Evolutionary conservation across 2,329 filamentous ascomycete genomes (phyloP).

Genomic region (Sordariomycetes sp.): DNA sequence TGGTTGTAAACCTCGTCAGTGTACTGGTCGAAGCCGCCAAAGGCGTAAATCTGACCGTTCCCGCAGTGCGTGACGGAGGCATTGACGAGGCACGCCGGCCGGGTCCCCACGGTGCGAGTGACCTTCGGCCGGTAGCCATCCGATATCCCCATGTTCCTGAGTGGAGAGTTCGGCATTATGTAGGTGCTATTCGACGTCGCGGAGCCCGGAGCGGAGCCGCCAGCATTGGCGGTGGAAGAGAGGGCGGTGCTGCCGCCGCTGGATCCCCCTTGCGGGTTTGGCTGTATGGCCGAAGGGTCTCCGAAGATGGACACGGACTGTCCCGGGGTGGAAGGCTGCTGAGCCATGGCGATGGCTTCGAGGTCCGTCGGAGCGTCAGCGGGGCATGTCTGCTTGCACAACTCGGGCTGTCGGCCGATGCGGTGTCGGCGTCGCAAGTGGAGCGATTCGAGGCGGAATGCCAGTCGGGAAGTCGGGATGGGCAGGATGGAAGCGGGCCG

Average conservation of each 20-base stretch:
- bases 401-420: background rate
- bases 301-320: conserved; percentile 33
- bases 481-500: background rate
- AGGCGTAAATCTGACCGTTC: conserved; percentile 94
- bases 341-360: conserved; percentile 22
- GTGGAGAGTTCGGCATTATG: conserved; percentile 78
- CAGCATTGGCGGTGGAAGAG: conserved; percentile 9
- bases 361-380: background rate
- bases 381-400: background rate
- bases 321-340: conserved; percentile 30
- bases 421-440: background rate
- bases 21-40: conserved; percentile 96
- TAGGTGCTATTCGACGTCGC: conserved; percentile 63
- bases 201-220: conserved; percentile 26
- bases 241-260: conserved; percentile 12
- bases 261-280: conserved; percentile 12
- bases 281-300: conserved; percentile 14
- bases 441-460: background rate
- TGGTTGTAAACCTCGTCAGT: conserved; percentile 99
- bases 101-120: conserved; percentile 62
- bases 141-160: conserved; percentile 47
- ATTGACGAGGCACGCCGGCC: conserved; percentile 91
- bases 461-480: background rate
- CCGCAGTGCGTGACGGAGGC: conserved; percentile 98
- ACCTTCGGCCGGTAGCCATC: conserved; percentile 80